Base-by-base conservation (phyloP, 768 basidiomycete species). In the Mycena metata region DNA sequence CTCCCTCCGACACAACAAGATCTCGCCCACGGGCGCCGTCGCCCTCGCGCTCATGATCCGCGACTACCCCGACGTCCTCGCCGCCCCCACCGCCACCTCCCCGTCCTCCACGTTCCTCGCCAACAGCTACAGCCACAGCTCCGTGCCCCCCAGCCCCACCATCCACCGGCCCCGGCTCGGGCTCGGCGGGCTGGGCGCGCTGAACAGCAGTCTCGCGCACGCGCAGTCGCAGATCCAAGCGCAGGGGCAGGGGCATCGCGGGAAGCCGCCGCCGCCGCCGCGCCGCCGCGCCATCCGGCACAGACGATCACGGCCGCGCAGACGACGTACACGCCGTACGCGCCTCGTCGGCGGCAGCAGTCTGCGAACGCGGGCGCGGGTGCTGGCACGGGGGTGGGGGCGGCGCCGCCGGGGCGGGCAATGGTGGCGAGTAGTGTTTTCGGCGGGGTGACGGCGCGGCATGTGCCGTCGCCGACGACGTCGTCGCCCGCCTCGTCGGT, bases 1-100 rank as follows among this genome's bases (percentile, higher is more conserved):
- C 55, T 97, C 96, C 6, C 81, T 99, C 24, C 89, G 97, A 17
- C 88, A 94, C 51, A 99, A 99, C 79, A 88, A 89, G 47, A 98
- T 99, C 74, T 89, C 85, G 39, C 86, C 90, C 0, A 87, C 92
- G 0, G 96, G 96, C 39, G 96, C 93, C 11, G 95, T 99, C 7
- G 93, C 96, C 0, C 84, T 99, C 15, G 96, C 97, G 0, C 86
- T 98, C 58, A 96, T 99, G 95, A 96, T 98, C 69, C 89, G 94
- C 58, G 97, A 99, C 78, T 99, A 98, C 76, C 94, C 95, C 5
- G 95, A 98, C 71, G 85, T 91, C 47, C 86, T 90, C 10, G 82
- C 85, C 33, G 75, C 75, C 24, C 70, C 59, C 69, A 73, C 26
- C 77, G 60, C 50, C 15, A 63, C 71, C 52, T 69, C 83, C 10